Conservation (phyloP, 257 asterid genomes). For the Oldenlandia corymbosa region DNA sequence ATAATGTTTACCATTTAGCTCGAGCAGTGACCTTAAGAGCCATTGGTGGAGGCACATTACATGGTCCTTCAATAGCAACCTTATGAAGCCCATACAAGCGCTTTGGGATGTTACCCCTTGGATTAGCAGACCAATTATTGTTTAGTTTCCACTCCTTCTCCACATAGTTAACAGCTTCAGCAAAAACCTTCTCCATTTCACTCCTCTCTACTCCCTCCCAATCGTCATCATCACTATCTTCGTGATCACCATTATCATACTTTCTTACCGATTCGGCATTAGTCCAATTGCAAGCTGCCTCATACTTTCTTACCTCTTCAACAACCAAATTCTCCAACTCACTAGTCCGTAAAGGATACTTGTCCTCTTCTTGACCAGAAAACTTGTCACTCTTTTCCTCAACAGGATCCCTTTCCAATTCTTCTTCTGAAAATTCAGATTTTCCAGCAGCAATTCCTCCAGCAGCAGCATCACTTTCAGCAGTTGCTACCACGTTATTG, state of each 20-base stretch:
- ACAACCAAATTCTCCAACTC: slow-evolving; percentile 14
- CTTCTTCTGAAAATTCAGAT: neutral
- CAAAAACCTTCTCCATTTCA: slow-evolving; percentile 73
- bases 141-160: slow-evolving; percentile 43
- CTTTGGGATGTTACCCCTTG: slow-evolving; percentile 50
- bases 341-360: neutral
- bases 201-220: slow-evolving; percentile 96
- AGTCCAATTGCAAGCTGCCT: slow-evolving; percentile 1
- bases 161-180: slow-evolving; percentile 66
- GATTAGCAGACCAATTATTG: slow-evolving; percentile 32
- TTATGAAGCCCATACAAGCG: slow-evolving; percentile 73
- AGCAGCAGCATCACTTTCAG: neutral
- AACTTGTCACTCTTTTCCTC: neutral
- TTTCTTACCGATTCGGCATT: slow-evolving; percentile 13
- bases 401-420: slow-evolving; percentile 7
- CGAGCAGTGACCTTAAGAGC: slow-evolving; percentile 67
- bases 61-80: slow-evolving; percentile 82
- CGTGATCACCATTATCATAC: slow-evolving; percentile 35
- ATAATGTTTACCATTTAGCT: slow-evolving; percentile 66
- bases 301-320: slow-evolving; percentile 2
- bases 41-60: slow-evolving; percentile 79
- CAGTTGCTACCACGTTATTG: neutral
- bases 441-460: neutral
- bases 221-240: slow-evolving; percentile 55
- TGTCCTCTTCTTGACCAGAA: neutral